Evolutionary conservation across 2,329 filamentous ascomycete genomes (phyloP).

Genomic region (Penicillium sp.): DNA sequence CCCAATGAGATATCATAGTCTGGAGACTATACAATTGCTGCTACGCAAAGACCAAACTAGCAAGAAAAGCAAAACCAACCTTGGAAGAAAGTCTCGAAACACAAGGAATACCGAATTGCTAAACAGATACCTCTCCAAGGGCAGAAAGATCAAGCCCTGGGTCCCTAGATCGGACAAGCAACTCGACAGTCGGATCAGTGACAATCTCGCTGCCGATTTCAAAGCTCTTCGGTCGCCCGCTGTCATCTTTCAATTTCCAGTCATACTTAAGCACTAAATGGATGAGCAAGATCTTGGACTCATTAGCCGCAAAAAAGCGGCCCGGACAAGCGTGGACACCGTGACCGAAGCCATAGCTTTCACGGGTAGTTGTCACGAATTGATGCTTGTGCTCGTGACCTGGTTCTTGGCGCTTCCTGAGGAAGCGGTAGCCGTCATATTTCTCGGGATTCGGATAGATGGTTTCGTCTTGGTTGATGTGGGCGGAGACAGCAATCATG

Average conservation of each 20-base stretch:
- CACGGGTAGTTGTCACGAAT: constrained; percentile 30
- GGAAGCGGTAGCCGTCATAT: constrained; percentile 38
- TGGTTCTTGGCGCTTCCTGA: constrained; percentile 29
- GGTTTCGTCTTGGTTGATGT: constrained; percentile 28
- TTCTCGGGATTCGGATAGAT: constrained; percentile 28
- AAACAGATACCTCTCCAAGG: constrained; percentile 14
- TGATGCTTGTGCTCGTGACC: constrained; percentile 32
- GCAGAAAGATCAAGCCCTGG: constrained; percentile 26
- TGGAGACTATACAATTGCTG: background rate
- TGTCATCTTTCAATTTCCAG: constrained; percentile 42
- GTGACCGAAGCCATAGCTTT: constrained; percentile 39
- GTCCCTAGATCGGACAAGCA: constrained; percentile 27
- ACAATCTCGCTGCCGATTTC: constrained; percentile 51
- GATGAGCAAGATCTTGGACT: constrained; percentile 57
- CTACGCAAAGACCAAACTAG: background rate
- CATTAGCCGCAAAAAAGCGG: constrained; percentile 58
- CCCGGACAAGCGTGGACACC: constrained; percentile 48
- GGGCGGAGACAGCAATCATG: constrained; percentile 24
- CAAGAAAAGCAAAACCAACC: background rate
- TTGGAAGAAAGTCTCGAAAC: background rate
- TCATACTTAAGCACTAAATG: constrained; percentile 57
- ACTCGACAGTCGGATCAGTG: constrained; percentile 27
- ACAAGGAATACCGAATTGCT: background rate
- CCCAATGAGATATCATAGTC: no score
- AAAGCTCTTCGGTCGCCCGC: constrained; percentile 41